Evolutionary conservation across 495 filamentous ascomycete species (phyloP).

Genomic region (Lasiosphaeria miniovina): DNA sequence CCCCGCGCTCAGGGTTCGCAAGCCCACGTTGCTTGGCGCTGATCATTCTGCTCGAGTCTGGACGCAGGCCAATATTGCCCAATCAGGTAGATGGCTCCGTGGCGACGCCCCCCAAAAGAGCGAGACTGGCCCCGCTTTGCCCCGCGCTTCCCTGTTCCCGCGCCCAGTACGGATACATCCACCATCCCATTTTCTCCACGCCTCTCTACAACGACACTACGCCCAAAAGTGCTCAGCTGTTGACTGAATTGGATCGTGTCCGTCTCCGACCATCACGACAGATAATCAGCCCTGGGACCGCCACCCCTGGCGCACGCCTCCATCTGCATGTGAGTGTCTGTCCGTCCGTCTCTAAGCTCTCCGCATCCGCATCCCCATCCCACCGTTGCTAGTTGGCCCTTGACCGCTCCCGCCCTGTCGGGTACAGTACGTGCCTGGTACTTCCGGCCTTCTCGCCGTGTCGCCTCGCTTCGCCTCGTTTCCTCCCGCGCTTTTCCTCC

Average conservation of each 20-base stretch:
- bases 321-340: conserved; percentile 1
- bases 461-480: conserved; percentile 1
- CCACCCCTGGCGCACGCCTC: background rate
- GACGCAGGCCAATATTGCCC: background rate
- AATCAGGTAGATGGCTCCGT: conserved; percentile 10
- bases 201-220: background rate
- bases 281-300: background rate
- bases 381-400: conserved; percentile 1
- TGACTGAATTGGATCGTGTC: background rate
- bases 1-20: conserved; percentile 9
- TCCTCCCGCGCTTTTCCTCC: background rate
- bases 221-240: background rate
- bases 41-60: conserved; percentile 2
- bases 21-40: conserved; percentile 17
- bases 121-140: background rate
- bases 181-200: background rate
- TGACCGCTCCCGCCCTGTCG: conserved; percentile 6
- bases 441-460: background rate
- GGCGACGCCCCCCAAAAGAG: no score
- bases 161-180: background rate
- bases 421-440: conserved; percentile 2
- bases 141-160: background rate
- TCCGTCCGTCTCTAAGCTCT: background rate
- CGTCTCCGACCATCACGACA: background rate
- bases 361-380: background rate